These are phyloP conservation scores for Volvox carteri DNA, from an alignment of 163 green algal species.

Conservation along the genomic window DNA sequence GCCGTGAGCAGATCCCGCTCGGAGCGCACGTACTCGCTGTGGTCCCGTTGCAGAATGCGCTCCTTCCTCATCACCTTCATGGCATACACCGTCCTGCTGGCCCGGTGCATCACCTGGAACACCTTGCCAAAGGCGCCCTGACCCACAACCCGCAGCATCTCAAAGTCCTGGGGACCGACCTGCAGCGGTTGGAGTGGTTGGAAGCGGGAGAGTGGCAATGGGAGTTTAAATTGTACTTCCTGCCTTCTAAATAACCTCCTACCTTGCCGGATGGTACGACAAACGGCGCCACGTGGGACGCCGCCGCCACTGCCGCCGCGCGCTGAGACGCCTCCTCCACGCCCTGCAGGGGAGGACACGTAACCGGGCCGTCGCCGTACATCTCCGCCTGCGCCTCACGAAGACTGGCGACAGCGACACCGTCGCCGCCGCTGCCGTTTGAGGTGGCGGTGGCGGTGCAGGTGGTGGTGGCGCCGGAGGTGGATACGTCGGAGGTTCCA, in stretches of 20 bases:
- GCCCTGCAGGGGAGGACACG: constrained; percentile 3
- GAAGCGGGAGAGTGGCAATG: too few relatives aligned
- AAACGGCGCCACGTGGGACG: neutral
- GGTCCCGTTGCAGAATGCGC: constrained; percentile 93
- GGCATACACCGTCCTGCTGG: constrained; percentile 51
- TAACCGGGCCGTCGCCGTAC: constrained; percentile 27
- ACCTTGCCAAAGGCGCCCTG: constrained; percentile 99
- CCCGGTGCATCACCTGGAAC: constrained; percentile 83
- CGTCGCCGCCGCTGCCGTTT: neutral
- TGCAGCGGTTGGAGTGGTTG: neutral
- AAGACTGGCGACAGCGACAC: neutral
- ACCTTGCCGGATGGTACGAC: constrained; percentile 45
- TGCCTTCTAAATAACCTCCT: too few relatives aligned
- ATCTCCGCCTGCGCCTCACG: constrained; percentile 46
- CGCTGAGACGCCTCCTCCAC: constrained; percentile 45
- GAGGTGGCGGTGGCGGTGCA: neutral
- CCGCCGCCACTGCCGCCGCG: constrained; percentile 34
- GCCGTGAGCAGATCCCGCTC: constrained; percentile 95
- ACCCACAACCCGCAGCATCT: constrained; percentile 95
- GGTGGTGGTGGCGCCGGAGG: neutral
- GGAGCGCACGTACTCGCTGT: constrained; percentile 91
- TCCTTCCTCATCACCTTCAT: constrained; percentile 99
- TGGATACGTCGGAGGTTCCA: neutral
- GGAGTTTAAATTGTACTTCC: too few relatives aligned
- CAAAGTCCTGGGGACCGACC: constrained; percentile 90